Base-by-base conservation (phyloP, 176 grass and related monocot genomes). In the Musa acuminata region DNA sequence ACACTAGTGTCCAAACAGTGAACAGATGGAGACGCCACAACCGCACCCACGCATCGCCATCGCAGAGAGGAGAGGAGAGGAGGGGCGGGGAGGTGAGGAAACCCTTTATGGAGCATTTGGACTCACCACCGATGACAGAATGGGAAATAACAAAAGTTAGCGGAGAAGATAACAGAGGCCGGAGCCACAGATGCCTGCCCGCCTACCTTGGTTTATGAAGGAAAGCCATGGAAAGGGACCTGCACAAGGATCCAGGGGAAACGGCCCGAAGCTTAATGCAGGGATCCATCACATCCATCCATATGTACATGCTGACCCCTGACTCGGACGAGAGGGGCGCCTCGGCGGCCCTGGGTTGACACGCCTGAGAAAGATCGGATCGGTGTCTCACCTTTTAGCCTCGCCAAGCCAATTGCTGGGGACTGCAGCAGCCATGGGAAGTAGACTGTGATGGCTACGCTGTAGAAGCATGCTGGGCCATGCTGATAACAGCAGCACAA, bases 191-290 rank as follows among this genome's bases (percentile, higher is more conserved):
- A 57, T 74, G 72, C 72, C 24, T 55, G 22, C 20, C 52, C 35
- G 35, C 35, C 35, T 43, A 43, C 35, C 35, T 43, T 43, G 35
- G 35, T 43, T 74, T 74, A 27, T 6, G 22, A 35, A 57, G 29
- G 72, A 57, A 74, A 57, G 72, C 20, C 72, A 57, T 9, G 23
- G 72, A 74, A 74, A 74, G 72, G 52, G 72, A 74, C 72, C 50
- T 57, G 22, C 11, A 29, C 13, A 57, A 74, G 29, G 16, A 12
- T 50, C 4, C 26, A 68, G 13, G 22, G 22, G 29, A 19, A 73
- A 74, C 27, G 20, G 51, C 5, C 22, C 57, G 52, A 57, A 16
- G 16, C 55, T 74, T 17, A 9, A 55, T 48, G 35, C 35, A 43
- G 35, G 35, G 35, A 43, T 43, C 35, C 53, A 57, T 24, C 72